Conservation (phyloP, 495 filamentous ascomycete species). For the Trichoderma virens region DNA sequence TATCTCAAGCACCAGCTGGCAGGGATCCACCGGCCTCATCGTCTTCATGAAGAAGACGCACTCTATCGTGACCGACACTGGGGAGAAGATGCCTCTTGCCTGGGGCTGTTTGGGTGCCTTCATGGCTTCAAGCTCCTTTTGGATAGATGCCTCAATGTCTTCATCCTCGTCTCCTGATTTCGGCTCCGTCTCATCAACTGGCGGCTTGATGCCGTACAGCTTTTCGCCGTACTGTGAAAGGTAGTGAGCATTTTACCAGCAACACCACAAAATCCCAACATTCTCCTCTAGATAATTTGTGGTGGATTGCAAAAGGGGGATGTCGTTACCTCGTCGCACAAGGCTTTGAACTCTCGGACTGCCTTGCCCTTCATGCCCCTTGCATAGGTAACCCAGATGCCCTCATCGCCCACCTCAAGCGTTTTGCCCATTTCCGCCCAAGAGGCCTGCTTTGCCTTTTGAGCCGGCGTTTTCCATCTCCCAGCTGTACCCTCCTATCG, state of each 20-base stretch:
- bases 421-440: constrained; percentile 21
- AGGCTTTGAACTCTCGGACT: constrained; percentile 57
- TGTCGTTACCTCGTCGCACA: constrained; percentile 60
- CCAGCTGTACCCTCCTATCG: constrained; percentile 39
- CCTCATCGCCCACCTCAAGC: constrained; percentile 69
- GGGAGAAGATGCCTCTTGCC: constrained; percentile 45
- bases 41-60: constrained; percentile 69
- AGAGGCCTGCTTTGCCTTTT: constrained; percentile 33
- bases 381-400: constrained; percentile 86
- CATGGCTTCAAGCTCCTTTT: constrained; percentile 64
- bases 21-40: constrained; percentile 65
- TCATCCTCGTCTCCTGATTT: constrained; percentile 30
- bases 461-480: constrained; percentile 50
- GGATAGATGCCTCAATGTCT: constrained; percentile 80
- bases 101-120: constrained; percentile 40
- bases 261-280: not conserved
- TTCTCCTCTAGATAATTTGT: not conserved
- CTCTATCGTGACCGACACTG: constrained; percentile 63
- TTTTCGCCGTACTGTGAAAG: constrained; percentile 46
- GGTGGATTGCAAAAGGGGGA: not conserved
- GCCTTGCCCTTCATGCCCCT: constrained; percentile 72
- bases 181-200: constrained; percentile 18
- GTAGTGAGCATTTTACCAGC: constrained; percentile 9
- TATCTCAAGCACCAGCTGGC: constrained; percentile 67
- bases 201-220: constrained; percentile 44